Evolutionary conservation across 371 early-diverging fungal genomes (phyloP), one percentile per base, ranked within the genome.

Genomic region (Mortierella sp.): DNA sequence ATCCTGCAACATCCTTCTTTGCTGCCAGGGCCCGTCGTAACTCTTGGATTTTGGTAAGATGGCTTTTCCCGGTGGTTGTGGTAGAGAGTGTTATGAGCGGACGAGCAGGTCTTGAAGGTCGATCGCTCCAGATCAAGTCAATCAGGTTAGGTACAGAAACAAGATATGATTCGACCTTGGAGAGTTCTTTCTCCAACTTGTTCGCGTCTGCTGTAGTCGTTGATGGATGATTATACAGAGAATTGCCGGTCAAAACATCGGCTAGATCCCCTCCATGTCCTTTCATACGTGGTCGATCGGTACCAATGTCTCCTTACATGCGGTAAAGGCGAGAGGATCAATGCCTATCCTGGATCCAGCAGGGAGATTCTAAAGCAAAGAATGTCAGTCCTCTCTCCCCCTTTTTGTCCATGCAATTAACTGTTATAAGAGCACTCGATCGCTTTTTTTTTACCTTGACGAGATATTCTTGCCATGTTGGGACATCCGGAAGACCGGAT

Each of bases 401-500:
- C 16, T 19, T 30, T 28, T 46, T 16, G n/a, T n/a, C 21, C 5
- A 23, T 23, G 14, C 30, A n/a, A n/a, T n/a, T n/a, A n/a, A n/a
- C n/a, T n/a, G n/a, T n/a, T n/a, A n/a, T n/a, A n/a, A n/a, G n/a
- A n/a, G n/a, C n/a, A n/a, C n/a, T n/a, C n/a, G n/a, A n/a, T n/a
- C n/a, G n/a, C n/a, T n/a, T n/a, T n/a, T n/a, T n/a, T 34, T 10
- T 34, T 34, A 88, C 88, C 78, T 90, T 83, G 48, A 85, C 79
- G 21, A 96, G 79, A 84, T 93, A 98, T 57, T 94, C 93, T 80
- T 93, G 92, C 90, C 94, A 94, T 23, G 89, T 90, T n/a, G 95
- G 96, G 1, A 94, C 91, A 38, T 86, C 90, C 0, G 95, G 91
- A 31, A 95, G 76, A 0, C 98, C 99, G 61, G 85, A 84, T 82